Base-by-base conservation (phyloP, 306 rosid genomes). In the Alnus glutinosa region DNA sequence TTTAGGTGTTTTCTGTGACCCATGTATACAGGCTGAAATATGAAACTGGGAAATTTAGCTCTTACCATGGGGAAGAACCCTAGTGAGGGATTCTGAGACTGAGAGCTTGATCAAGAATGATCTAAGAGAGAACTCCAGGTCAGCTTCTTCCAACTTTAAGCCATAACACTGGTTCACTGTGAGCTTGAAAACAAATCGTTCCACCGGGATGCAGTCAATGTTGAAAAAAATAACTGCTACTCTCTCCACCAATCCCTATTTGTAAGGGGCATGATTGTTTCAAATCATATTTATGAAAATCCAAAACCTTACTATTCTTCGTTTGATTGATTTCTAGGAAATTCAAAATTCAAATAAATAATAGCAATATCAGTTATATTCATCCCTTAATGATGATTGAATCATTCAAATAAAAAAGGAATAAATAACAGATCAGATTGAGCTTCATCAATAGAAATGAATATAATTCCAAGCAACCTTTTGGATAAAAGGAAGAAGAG, bases 241-340 rank as follows among this genome's bases (percentile, higher is more conserved):
- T 82, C 94, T 89, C 59, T 95, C 98, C 70, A 95, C 97, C 82
- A 90, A 55, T 52, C 93, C 97, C 98, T 94, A 76, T 77, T 30
- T 39, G 50, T 34, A 78, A 83, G 76, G 36, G 55, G 51, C 61
- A 85, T 32, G 71, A 47, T 51, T 14, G 34, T 77, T 76, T 62
- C 57, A 59, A 70, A 50, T 18, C 14, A 36, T 73, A 51, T 32
- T 49, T 8, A 73, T 36, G 16, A 52, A 73, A 52, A 73, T 3
- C 64, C 64, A 68, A 67, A 42, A 68, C 15, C 72, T 68, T n/a
- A 42, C 28, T 18, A 42, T 8, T 18, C 8, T 68, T 68, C 1
- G 4, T 39, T 67, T 7, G 9, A 67, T 36, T 34, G 7, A 37
- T 64, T 3, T 64, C 42, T 9, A 68, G 34, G 44, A 9, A 68